Percentiles rank a stretch among this genome's conserved stretches.
These are phyloP conservation scores for Fraxinus americana DNA, from an alignment of 257 asterid species.

Conservation along the genomic window DNA sequence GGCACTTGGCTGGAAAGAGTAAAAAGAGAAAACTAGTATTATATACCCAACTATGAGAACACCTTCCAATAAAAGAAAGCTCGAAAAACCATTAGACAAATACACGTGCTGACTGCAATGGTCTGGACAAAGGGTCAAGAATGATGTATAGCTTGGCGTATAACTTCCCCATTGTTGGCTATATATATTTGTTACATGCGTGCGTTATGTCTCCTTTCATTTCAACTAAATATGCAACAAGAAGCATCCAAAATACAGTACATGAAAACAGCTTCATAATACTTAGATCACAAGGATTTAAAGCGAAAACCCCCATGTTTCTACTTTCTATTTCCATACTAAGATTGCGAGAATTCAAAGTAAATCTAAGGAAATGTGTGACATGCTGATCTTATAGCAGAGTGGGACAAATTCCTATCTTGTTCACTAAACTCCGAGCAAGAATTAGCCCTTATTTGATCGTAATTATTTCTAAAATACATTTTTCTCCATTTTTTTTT, in stretches of 20 bases:
- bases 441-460: neutral
- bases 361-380: too few species aligned
- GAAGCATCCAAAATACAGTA: neutral
- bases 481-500: too few species aligned
- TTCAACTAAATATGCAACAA: neutral
- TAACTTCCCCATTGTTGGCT: too few species aligned
- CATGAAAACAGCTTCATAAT: neutral
- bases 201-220: neutral
- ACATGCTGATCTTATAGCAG: neutral
- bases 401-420: neutral
- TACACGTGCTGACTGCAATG: neutral
- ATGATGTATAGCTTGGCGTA: neutral
- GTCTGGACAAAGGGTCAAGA: neutral
- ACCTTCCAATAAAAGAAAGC: too few species aligned
- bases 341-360: neutral
- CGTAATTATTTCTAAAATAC: too few species aligned
- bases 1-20: neutral
- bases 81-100: neutral
- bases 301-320: neutral
- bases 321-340: neutral
- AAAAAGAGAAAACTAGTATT: neutral
- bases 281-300: neutral
- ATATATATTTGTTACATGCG: too few species aligned
- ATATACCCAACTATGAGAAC: too few species aligned
- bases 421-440: neutral